Evolutionary conservation across 202 grass and related monocot genomes (phyloP).

Genomic region (Dendrocalamus latiflorus): DNA sequence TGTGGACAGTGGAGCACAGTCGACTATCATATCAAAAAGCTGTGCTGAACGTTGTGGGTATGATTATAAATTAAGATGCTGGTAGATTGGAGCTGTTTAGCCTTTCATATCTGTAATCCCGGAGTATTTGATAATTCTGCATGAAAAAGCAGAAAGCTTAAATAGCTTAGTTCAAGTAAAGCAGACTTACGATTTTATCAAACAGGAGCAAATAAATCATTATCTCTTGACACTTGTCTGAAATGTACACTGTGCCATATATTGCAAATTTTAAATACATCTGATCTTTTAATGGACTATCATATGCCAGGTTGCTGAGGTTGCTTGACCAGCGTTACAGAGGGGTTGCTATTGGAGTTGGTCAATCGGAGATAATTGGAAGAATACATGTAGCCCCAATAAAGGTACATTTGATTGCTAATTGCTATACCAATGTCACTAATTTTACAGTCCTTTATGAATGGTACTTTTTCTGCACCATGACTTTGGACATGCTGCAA

Average conservation of each 20-base stretch:
- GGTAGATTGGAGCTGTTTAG: not conserved
- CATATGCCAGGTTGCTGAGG: slow-evolving; percentile 70
- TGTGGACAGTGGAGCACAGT: slow-evolving; percentile 96
- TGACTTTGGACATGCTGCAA: not conserved
- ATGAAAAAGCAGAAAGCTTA: not conserved
- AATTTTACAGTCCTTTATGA: not conserved
- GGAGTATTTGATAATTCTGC: not conserved
- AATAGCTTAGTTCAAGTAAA: not conserved
- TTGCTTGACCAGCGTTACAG: slow-evolving; percentile 84
- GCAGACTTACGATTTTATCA: not conserved
- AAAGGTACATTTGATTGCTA: slow-evolving; percentile 58
- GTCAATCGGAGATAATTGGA: slow-evolving; percentile 95
- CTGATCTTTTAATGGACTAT: slow-evolving; percentile 12
- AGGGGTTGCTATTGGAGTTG: slow-evolving; percentile 90
- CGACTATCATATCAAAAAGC: slow-evolving; percentile 97
- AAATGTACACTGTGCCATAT: not conserved
- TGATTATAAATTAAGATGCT: slow-evolving; percentile 27
- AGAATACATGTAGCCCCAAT: slow-evolving; percentile 95
- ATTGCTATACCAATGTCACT: slow-evolving; percentile 20
- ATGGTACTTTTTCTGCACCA: not conserved
- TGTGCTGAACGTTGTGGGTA: slow-evolving; percentile 97
- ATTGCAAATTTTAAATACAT: not conserved
- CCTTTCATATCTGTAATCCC: not conserved
- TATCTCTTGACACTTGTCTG: not conserved
- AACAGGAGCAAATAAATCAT: not conserved